Evolutionary conservation across 345 rosid species (phyloP), one percentile per base, ranked within the genome.

Genomic region (Boechera stricta): DNA sequence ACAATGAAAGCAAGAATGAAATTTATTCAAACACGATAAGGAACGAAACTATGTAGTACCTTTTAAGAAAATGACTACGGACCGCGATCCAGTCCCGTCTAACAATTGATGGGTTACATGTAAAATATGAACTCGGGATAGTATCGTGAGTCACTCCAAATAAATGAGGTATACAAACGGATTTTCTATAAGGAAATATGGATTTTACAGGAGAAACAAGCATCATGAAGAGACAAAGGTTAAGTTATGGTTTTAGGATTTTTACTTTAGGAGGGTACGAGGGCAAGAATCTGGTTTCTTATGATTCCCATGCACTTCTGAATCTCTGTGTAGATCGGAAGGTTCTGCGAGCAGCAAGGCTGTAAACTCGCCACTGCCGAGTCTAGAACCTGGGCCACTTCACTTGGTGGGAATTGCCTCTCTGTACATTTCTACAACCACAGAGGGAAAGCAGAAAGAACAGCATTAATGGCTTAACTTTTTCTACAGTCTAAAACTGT

Each of bases 261-360:
- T 67, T 75, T 75, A 58, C 67, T 60, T 69, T 81, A 86, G 36
- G 90, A 81, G 11, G 90, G 90, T 57, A 86, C 80, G 33, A 86
- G 82, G 8, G 90, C 90, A 71, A 86, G 73, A 47, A 86, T 86
- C 82, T 92, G 97, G 57, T 85, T 92, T 71, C 88, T 83, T 21
- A 92, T 82, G 42, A 88, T 87, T 33, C 96, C 94, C 91, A 90
- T 92, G 85, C 90, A 90, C 76, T 88, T 90, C 86, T 92, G 98
- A 68, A 92, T 87, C 80, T 92, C 98, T 10, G 89, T 82, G 77
- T 92, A 90, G 33, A 92, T 73, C 3, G 91, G 90, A 67, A 92
- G 91, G 79, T 92, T 92, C 65, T 84, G 87, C 4, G 92, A 81
- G 79, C 94, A 86, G 80, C 84, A 77, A 6, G 98, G 98, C 86